A percentile compares a stretch with the other conserved stretches of the same genome.
phyloP scores from a whole-genome alignment of 371 early-diverging fungal species.

The Rhizopus sp. region DNA sequence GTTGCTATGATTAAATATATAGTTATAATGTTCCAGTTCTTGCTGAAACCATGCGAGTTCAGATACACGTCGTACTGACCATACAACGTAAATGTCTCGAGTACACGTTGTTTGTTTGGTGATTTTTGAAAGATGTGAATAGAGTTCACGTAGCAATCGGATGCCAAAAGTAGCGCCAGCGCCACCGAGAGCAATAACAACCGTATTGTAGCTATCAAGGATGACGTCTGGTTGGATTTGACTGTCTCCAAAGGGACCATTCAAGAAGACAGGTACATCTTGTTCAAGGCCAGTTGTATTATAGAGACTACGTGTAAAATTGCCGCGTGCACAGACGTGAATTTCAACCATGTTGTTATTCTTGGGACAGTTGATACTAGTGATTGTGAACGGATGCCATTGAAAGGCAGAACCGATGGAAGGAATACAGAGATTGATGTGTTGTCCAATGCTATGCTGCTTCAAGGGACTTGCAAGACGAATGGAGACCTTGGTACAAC shows the following conservation, averaged over 20 bases:
- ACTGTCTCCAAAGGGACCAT: conserved; percentile 47
- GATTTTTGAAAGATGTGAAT: background rate
- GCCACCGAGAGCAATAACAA: conserved; percentile 53
- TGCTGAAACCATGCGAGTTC: conserved; percentile 56
- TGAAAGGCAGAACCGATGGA: conserved; percentile 50
- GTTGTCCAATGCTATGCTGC: conserved; percentile 52
- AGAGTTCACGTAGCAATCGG: conserved; percentile 51
- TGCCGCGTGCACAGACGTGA: conserved; percentile 56
- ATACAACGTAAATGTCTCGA: conserved; percentile 33
- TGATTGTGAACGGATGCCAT: conserved; percentile 70
- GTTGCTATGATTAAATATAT: conserved; percentile 6
- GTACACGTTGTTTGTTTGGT: conserved; percentile 3
- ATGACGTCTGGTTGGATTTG: conserved; percentile 20
- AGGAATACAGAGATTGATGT: conserved; percentile 58
- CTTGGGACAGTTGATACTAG: conserved; percentile 24
- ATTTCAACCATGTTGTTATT: conserved; percentile 29
- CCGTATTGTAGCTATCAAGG: conserved; percentile 26
- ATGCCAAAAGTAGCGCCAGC: conserved; percentile 58
- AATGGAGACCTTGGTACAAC: conserved; percentile 49
- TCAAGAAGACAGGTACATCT: conserved; percentile 47
- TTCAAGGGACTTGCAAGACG: conserved; percentile 40
- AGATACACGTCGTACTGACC: conserved; percentile 38
- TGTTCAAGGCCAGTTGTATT: conserved; percentile 31
- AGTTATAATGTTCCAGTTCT: conserved; percentile 42
- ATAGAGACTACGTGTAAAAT: conserved; percentile 52